These are phyloP conservation scores for Gentiana straminea DNA, from an alignment of 257 asterid species.

Conservation along the genomic window DNA sequence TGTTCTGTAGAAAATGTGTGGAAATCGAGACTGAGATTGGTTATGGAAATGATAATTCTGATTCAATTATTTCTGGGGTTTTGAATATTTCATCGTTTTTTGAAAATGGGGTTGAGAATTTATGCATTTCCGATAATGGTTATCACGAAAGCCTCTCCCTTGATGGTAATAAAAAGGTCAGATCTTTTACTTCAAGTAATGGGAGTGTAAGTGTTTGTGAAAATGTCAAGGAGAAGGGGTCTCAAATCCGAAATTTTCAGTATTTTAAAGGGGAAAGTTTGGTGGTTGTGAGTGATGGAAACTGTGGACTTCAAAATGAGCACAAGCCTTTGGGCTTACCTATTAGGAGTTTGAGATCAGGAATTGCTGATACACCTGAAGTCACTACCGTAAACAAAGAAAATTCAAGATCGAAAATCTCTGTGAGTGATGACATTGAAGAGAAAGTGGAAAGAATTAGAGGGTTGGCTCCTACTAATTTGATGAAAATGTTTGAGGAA, in stretches of 20 bases:
- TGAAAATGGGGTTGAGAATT: constrained; percentile 43
- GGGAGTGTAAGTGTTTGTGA: constrained; percentile 14
- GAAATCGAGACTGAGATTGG: constrained; percentile 15
- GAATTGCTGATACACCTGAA: constrained; percentile 23
- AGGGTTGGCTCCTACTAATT: constrained; percentile 45
- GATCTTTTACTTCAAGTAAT: constrained; percentile 22
- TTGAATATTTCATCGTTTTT: constrained; percentile 42
- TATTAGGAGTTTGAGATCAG: constrained; percentile 58
- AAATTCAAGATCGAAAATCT: constrained; percentile 15
- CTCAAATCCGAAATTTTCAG: constrained; percentile 32
- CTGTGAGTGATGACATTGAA: constrained; percentile 14
- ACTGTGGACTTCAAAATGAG: constrained; percentile 20
- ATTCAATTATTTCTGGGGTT: constrained; percentile 38
- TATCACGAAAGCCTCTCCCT: constrained; percentile 16
- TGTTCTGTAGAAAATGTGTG: constrained; percentile 45
- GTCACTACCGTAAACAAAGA: constrained; percentile 6
- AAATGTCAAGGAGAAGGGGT: constrained; percentile 14
- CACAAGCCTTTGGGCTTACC: constrained; percentile 74
- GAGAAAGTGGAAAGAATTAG: constrained; percentile 27
- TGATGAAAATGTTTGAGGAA: constrained; percentile 47
- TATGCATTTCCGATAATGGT: constrained; percentile 36
- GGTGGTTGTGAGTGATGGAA: constrained; percentile 46
- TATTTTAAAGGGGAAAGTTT: constrained; percentile 38
- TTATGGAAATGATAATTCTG: constrained; percentile 20
- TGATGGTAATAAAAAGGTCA: constrained; percentile 20